Evolutionary conservation across 2,329 filamentous ascomycete species (phyloP), one percentile per base, ranked within the genome.

Genomic region (Diaporthe ilicicola): DNA sequence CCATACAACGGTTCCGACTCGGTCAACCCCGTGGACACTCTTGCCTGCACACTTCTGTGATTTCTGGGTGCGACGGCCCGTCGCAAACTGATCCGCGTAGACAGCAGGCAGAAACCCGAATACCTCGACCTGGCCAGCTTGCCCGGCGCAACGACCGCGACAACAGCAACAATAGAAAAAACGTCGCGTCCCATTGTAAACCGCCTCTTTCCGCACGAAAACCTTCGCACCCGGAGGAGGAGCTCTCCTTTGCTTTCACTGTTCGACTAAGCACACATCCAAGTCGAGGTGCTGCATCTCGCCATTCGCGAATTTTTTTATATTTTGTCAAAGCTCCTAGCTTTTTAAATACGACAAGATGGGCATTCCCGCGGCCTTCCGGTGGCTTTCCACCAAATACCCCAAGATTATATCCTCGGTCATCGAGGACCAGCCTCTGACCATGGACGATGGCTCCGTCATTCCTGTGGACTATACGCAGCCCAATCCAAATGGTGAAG

Each of bases 321-420:
- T 22, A 27, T 24, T 50, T 29, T n/a, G 48, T 15, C 48, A 59
- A 67, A 55, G 54, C 55, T n/a, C 37, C 34, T 64, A 55, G 61
- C 70, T 24, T 15, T 59, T 15, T 51, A 51, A 61, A 48, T 8
- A 22, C 66, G 66, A 67, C 79, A 85, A 76, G 72, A 97, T 97
- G 94, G 94, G 94, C 92, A 95, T 97, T 78, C 94, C 94, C 76
- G 94, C 95, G 73, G 92, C 96, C 75, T 98, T 98, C 82, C 89
- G 95, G 89, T 99, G 95, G 94, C 91, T 98, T 72, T 97, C 94
- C 82, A 93, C 91, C 84, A 98, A 97, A 81, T 98, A 98, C 79
- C 96, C 96, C 73, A 98, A 98, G 85, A 99, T 98, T 80, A 93
- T 98, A 75, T 96, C 93, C 12, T 89, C 92, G 8, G 96, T 99